Conservation (phyloP, 108 stramenopile genomes). For the Pseudonitzschia pungens region DNA sequence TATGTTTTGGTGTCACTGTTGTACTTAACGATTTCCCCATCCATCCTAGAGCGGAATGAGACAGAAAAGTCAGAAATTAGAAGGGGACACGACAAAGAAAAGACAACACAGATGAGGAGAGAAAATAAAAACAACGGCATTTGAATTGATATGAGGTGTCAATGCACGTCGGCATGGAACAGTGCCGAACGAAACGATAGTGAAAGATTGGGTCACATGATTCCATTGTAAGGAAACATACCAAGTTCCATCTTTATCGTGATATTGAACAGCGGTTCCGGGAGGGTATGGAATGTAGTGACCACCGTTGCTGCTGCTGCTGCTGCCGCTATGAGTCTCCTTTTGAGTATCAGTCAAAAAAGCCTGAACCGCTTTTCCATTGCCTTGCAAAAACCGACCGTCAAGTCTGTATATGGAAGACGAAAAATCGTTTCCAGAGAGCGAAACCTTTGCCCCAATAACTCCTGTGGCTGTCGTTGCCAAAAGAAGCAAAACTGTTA, state of each 20-base stretch:
- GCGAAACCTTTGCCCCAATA: background rate
- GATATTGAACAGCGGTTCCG: background rate
- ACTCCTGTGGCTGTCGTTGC: background rate
- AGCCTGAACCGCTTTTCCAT: background rate
- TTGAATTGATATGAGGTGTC: too few species aligned
- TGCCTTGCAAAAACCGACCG: background rate
- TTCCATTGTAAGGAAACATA: background rate
- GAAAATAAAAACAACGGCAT: too few species aligned
- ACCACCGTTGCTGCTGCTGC: background rate
- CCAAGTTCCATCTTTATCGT: conserved; percentile 7
- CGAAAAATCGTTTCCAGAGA: background rate
- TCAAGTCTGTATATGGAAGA: background rate
- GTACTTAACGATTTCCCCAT: background rate
- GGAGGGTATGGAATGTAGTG: background rate
- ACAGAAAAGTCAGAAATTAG: background rate
- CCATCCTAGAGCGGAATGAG: background rate
- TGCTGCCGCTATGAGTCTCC: background rate
- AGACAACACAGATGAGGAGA: too few species aligned
- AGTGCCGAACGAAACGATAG: background rate
- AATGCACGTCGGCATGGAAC: too few species aligned
- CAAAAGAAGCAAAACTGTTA: background rate
- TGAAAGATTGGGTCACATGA: background rate
- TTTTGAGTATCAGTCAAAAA: background rate
- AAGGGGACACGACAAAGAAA: background rate
- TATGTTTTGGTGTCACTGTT: background rate